These are phyloP conservation scores for Mucor circinelloides DNA, from an alignment of 371 early-diverging fungal genomes.

Conservation along the genomic window DNA sequence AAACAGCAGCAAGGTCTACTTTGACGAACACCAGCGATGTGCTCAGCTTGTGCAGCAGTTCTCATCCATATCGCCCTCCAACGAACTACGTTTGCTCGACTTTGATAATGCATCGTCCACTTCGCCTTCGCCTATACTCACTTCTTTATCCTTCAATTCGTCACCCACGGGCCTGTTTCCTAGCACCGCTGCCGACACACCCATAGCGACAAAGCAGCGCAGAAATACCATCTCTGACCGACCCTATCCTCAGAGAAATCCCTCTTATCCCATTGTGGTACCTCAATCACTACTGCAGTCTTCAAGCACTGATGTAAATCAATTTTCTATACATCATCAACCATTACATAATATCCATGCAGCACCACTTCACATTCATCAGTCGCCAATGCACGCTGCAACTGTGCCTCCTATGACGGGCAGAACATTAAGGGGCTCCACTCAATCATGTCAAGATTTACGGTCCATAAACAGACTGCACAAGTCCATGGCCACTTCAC, in stretches of 20 bases:
- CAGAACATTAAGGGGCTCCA: constrained; percentile 13
- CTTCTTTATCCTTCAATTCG: neutral
- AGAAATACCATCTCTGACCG: constrained; percentile 22
- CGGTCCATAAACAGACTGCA: constrained; percentile 18
- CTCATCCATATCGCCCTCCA: constrained; percentile 37
- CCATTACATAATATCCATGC: constrained; percentile 27
- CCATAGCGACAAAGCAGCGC: neutral
- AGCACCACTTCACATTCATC: constrained; percentile 15
- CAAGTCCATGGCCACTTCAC: neutral
- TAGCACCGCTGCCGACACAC: neutral
- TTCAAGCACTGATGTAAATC: constrained; percentile 17
- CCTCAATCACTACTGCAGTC: constrained; percentile 15
- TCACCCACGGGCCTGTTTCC: neutral
- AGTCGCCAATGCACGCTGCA: neutral
- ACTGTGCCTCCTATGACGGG: neutral
- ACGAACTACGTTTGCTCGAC: constrained; percentile 28
- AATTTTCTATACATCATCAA: constrained; percentile 11
- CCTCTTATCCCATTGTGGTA: constrained; percentile 1
- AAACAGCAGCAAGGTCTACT: constrained; percentile 3
- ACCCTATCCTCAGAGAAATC: neutral
- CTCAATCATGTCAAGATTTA: constrained; percentile 29
- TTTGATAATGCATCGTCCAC: constrained; percentile 4
- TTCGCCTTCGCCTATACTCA: constrained; percentile 13
- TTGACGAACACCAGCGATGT: constrained; percentile 32
- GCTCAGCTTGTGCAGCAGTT: constrained; percentile 26